Percentiles rank a stretch among this genome's conserved stretches.
Conservation (phyloP, 2,329 filamentous ascomycete genomes). For the Diaporthe sp. region DNA sequence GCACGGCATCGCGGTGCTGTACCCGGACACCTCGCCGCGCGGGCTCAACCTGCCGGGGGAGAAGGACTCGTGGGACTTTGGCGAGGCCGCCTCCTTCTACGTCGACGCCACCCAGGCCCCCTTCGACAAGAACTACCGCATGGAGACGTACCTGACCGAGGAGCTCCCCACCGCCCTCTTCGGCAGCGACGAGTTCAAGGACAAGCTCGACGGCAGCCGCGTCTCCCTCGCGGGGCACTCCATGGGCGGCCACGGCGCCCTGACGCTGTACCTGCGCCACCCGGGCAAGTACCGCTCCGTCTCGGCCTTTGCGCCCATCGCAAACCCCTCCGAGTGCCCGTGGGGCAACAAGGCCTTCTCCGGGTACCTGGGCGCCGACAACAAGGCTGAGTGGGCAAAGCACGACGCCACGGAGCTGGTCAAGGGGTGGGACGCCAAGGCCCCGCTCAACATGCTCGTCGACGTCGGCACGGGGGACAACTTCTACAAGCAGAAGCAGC, state of each 20-base stretch:
- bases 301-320: conserved; percentile 90
- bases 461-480: conserved; percentile 96
- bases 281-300: conserved; percentile 91
- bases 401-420: conserved; percentile 95
- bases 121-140: conserved; percentile 85
- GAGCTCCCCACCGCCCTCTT: conserved; percentile 89
- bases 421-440: conserved; percentile 75
- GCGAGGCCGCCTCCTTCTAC: conserved; percentile 94
- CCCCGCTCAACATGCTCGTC: conserved; percentile 81
- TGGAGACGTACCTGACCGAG: conserved; percentile 92
- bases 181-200: conserved; percentile 72
- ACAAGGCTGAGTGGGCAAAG: conserved; percentile 81
- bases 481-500: conserved; percentile 94
- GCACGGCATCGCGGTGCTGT: conserved; percentile 91
- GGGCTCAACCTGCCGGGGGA: conserved; percentile 86
- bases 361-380: conserved; percentile 86
- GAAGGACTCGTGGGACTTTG: conserved; percentile 92
- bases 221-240: conserved; percentile 93
- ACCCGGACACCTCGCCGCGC: conserved; percentile 94
- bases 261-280: conserved; percentile 93
- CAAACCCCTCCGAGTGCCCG: conserved; percentile 86
- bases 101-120: conserved; percentile 85
- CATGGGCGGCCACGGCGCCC: conserved; percentile 96
- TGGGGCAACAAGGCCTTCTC: conserved; percentile 97
- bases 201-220: conserved; percentile 75